Evolutionary conservation across 805 yeast genomes (phyloP).

Genomic region (Yamadazyma phyllophila): DNA sequence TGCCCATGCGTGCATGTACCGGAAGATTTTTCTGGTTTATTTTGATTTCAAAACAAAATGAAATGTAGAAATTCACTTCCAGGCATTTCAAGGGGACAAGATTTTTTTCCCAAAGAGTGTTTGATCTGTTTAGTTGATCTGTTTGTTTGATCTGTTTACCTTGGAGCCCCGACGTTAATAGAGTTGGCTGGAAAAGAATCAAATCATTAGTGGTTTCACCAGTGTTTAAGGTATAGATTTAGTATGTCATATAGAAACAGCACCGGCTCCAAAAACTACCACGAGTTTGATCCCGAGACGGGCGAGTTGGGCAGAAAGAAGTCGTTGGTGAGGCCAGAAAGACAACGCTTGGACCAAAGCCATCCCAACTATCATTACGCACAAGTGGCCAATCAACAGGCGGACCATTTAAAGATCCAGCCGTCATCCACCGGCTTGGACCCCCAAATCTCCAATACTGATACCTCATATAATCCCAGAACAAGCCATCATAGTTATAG

Average conservation of each 20-base stretch:
- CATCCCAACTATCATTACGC: constrained; percentile 79
- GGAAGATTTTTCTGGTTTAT: constrained; percentile 5
- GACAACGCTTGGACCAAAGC: constrained; percentile 61
- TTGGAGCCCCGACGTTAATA: too few species aligned
- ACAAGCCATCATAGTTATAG: constrained; percentile 14
- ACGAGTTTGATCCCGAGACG: constrained; percentile 42
- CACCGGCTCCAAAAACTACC: constrained; percentile 21
- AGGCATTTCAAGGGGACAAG: too few species aligned
- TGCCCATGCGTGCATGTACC: constrained; percentile 3
- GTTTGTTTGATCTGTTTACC: too few species aligned
- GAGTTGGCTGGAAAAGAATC: too few species aligned
- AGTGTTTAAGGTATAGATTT: too few species aligned
- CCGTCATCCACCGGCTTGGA: constrained; percentile 54
- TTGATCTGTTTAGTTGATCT: too few species aligned
- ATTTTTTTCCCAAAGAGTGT: too few species aligned
- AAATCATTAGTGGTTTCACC: too few species aligned
- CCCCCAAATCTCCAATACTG: constrained; percentile 31
- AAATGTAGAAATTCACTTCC: too few species aligned
- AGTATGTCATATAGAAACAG: constrained; percentile 36
- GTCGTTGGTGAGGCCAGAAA: constrained; percentile 82
- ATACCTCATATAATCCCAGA: constrained; percentile 8
- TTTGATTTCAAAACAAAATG: constrained; percentile 5
- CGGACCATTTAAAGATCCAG: constrained; percentile 57
- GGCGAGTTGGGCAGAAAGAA: constrained; percentile 50
- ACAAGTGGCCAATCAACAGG: constrained; percentile 66